Base-by-base conservation (phyloP, 1,284 basidiomycete species). In the Leccinum fallax region DNA sequence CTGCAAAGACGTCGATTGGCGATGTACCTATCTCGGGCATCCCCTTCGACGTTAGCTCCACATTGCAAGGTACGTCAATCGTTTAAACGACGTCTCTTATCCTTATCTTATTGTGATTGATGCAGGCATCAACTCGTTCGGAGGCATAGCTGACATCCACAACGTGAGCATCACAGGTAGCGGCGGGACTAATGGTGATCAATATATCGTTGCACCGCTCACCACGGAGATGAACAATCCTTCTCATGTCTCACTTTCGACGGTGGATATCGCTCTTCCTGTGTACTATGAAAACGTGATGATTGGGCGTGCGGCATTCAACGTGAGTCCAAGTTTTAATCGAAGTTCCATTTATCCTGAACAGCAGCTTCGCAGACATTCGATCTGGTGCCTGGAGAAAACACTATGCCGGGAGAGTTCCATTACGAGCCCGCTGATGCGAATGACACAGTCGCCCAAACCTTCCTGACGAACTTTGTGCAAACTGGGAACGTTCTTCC, bases 21-120 rank as follows among this genome's bases (percentile, higher is more conserved):
- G 76, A 90, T 68, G 80, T 92, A 19, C 85, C 86, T 0, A 90
- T 92, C 61, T 75, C 78, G 4, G 84, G 84, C 21, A 87, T 93
- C 67, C 80, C 83, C 2, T 87, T 92, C 73, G 79, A 84, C 63
- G 85, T 90, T 36, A 72, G 77, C 6, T 85, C 87, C 4, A 75
- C 73, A 46, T 67, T 92, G 56, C 81, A 79, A 66, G 86, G 88
- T 81, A 67, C 65, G 67, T 21, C 24, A 4, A 55, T 6, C 54
- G 10, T 30, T 19, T 5, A 13, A 26, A 2, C 10, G 1, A 43
- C 5, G 4, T 13, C 24, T 9, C 34, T 34, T 36, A 32, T 28
- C 55, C 34, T 34, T 36, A 32, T 28, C 55, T 61, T 26, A 63
- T 24, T 5, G n/a, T 13, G 9, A 34, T 30, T 13, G 1, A 53